A percentile compares a stretch with the other conserved stretches of the same genome.
Evolutionary conservation across 345 rosid species (phyloP).

Genomic region (Salix suchowensis): DNA sequence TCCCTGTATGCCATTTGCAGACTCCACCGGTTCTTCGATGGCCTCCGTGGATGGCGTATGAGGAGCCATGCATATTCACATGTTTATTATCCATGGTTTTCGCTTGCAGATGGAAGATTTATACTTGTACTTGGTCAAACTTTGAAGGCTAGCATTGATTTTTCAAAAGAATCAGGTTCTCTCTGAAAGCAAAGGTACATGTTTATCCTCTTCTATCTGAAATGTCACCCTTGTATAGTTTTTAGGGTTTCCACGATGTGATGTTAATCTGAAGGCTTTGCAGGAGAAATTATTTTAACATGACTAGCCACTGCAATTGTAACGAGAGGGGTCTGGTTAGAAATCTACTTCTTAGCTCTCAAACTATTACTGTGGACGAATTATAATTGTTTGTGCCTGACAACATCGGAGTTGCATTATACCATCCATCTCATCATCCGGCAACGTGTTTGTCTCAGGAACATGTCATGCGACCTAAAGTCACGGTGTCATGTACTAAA

Average conservation of each 20-base stretch:
- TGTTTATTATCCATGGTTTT: neutral
- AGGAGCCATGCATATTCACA: conserved; percentile 87
- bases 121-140: neutral
- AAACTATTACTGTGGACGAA: neutral
- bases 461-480: conserved; percentile 14
- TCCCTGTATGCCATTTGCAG: conserved; percentile 98
- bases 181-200: neutral
- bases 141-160: conserved; percentile 21
- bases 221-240: neutral
- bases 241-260: conserved; percentile 25
- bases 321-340: conserved; percentile 12
- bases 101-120: conserved; percentile 8
- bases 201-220: neutral
- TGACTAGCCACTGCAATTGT: neutral
- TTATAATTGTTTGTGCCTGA: conserved; percentile 5
- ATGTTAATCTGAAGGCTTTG: neutral
- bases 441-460: neutral
- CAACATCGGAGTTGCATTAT: conserved; percentile 20
- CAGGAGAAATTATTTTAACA: neutral
- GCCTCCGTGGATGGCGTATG: conserved; percentile 98
- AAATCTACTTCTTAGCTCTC: neutral
- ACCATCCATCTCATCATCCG: conserved; percentile 1
- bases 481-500: neutral
- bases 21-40: conserved; percentile 58
- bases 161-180: conserved; percentile 6